Conservation (phyloP, 2,329 filamentous ascomycete species). For the Fusarium sp. region DNA sequence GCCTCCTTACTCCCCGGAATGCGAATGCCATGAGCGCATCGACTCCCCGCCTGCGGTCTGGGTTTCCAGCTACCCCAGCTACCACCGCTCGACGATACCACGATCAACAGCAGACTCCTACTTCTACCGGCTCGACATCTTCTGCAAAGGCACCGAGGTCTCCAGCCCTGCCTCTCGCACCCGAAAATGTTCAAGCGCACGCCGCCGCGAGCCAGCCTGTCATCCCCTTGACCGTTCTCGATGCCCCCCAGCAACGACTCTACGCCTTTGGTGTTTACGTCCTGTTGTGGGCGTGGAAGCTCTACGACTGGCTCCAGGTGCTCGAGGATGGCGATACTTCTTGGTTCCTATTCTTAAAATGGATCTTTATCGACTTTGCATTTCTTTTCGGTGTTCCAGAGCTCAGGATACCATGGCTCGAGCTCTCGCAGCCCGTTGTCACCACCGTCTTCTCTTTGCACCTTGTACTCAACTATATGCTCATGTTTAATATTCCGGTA, state of each 20-base stretch:
- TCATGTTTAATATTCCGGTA: conserved; percentile 93
- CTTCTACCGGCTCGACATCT: conserved; percentile 46
- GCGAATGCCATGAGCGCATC: conserved; percentile 83
- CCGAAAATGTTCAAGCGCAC: conserved; percentile 52
- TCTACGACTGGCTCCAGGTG: conserved; percentile 86
- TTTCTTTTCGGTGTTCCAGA: conserved; percentile 90
- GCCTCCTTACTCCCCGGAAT: conserved; percentile 59
- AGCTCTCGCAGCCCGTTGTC: conserved; percentile 83
- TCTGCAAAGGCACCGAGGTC: conserved; percentile 47
- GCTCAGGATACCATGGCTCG: conserved; percentile 94
- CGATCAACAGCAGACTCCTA: conserved; percentile 50
- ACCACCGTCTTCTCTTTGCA: conserved; percentile 79
- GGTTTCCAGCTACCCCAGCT: conserved; percentile 81
- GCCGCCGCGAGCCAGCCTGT: conserved; percentile 65
- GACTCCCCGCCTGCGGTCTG: conserved; percentile 85
- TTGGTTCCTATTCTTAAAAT: conserved; percentile 93
- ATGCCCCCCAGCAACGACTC: conserved; percentile 90
- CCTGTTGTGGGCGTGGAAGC: conserved; percentile 80
- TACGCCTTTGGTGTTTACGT: conserved; percentile 87
- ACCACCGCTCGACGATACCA: conserved; percentile 55
- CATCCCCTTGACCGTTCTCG: conserved; percentile 84
- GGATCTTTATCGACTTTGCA: conserved; percentile 85
- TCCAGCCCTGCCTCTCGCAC: conserved; percentile 60
- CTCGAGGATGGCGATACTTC: conserved; percentile 87
- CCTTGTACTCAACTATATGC: conserved; percentile 79